Conservation (phyloP, 257 asterid genomes). For the Lantana camara region DNA sequence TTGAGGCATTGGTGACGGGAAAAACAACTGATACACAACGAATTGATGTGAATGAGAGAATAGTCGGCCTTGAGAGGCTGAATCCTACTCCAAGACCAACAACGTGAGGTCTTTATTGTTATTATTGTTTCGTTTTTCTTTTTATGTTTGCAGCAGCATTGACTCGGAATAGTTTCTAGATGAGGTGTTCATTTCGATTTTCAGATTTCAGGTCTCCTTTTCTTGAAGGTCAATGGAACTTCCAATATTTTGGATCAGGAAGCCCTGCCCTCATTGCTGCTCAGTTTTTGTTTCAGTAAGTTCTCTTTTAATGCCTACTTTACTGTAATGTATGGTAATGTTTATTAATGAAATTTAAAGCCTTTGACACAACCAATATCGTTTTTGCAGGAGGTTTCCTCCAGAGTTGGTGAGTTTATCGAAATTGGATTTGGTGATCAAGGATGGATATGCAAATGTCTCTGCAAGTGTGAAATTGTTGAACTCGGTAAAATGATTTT, state of each 20-base stretch:
- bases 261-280: conserved; percentile 73
- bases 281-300: conserved; percentile 65
- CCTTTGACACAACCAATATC: conserved; percentile 18
- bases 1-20: conserved; percentile 72
- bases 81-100: conserved; percentile 92
- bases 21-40: conserved; percentile 58
- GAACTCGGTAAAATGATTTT: conserved; percentile 54
- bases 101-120: conserved; percentile 60
- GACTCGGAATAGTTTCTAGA: conserved; percentile 27
- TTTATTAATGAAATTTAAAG: neutral
- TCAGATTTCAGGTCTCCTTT: conserved; percentile 67
- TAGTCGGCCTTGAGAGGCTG: conserved; percentile 77
- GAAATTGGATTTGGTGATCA: conserved; percentile 71
- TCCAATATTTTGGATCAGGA: conserved; percentile 80
- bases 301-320: neutral
- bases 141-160: conserved; percentile 42
- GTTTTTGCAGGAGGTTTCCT: conserved; percentile 79
- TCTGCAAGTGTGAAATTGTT: conserved; percentile 67
- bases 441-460: conserved; percentile 74
- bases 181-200: conserved; percentile 33
- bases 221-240: conserved; percentile 75
- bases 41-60: conserved; percentile 78
- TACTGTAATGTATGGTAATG: conserved; percentile 8
- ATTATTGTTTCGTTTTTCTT: too few relatives aligned
- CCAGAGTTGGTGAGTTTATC: conserved; percentile 68